phyloP scores from a whole-genome alignment of 768 basidiomycete species.

The Candolleomyces eurysporus region DNA sequence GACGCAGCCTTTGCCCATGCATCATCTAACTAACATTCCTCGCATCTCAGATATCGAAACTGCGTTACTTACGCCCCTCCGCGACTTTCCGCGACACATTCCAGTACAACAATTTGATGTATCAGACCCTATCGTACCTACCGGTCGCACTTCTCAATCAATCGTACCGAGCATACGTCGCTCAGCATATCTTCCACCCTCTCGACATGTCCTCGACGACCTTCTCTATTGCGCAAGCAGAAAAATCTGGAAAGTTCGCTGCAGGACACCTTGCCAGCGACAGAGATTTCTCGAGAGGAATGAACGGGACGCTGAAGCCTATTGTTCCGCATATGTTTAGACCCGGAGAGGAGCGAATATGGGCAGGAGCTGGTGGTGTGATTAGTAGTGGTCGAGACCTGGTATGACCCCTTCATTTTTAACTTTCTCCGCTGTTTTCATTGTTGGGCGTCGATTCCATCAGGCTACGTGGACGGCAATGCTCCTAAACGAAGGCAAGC shows the following conservation, averaged over 20 bases:
- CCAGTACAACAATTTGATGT: slow-evolving; percentile 49
- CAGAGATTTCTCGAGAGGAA: slow-evolving; percentile 26
- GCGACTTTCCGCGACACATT: slow-evolving; percentile 39
- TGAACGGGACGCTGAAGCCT: slow-evolving; percentile 30
- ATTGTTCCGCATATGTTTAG: slow-evolving; percentile 39
- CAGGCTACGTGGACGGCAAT: slow-evolving; percentile 37
- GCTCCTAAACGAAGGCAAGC: slow-evolving; percentile 37
- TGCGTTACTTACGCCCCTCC: slow-evolving; percentile 39
- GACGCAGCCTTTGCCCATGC: neutral
- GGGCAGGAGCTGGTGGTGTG: slow-evolving; percentile 43
- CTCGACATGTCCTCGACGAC: slow-evolving; percentile 40
- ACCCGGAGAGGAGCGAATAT: slow-evolving; percentile 36
- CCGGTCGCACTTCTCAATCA: slow-evolving; percentile 36
- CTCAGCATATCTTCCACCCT: slow-evolving; percentile 35
- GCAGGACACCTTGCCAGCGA: slow-evolving; percentile 35
- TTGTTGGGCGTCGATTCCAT: neutral
- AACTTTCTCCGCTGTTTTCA: neutral
- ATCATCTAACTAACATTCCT: neutral
- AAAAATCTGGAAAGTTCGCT: slow-evolving; percentile 22
- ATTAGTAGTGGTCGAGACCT: slow-evolving; percentile 39
- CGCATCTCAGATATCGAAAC: slow-evolving; percentile 28
- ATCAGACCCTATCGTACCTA: slow-evolving; percentile 38
- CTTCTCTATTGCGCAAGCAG: slow-evolving; percentile 36
- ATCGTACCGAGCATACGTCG: slow-evolving; percentile 38
- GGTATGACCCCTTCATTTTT: slow-evolving; percentile 19